Evolutionary conservation across 2,329 filamentous ascomycete genomes (phyloP).

Genomic region (Clarireedia hainanense): DNA sequence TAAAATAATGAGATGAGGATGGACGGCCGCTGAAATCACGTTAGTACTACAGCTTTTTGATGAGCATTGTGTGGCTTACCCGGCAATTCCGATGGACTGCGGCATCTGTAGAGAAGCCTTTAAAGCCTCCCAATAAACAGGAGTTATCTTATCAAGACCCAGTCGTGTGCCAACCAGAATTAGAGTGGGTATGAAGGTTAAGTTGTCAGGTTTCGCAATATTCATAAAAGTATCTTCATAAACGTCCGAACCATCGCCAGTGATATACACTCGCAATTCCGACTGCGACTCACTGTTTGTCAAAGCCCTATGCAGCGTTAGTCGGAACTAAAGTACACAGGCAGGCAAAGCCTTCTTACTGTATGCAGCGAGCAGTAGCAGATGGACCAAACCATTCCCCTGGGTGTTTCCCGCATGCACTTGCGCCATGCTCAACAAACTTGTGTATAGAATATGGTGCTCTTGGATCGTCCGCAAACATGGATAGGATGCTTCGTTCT

Average conservation of each 20-base stretch:
- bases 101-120: slow-evolving; percentile 76
- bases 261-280: slow-evolving; percentile 74
- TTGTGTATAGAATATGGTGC: slow-evolving; percentile 93
- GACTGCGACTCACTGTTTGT: slow-evolving; percentile 55
- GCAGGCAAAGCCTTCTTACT: slow-evolving; percentile 47
- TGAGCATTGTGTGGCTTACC: slow-evolving; percentile 44
- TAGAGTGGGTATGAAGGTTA: slow-evolving; percentile 71
- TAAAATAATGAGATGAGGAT: slow-evolving; percentile 68
- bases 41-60: slow-evolving; percentile 8
- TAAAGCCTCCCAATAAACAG: slow-evolving; percentile 91
- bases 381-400: slow-evolving; percentile 99
- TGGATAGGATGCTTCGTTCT: slow-evolving; percentile 64
- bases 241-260: slow-evolving; percentile 82
- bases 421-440: slow-evolving; percentile 83
- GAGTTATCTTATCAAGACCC: slow-evolving; percentile 89
- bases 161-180: slow-evolving; percentile 83
- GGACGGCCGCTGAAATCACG: slow-evolving; percentile 64
- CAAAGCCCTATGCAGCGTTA: slow-evolving; percentile 53
- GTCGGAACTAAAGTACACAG: background rate
- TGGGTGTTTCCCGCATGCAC: slow-evolving; percentile 84
- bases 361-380: slow-evolving; percentile 86
- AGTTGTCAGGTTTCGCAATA: slow-evolving; percentile 60
- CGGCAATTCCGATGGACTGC: slow-evolving; percentile 93
- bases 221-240: slow-evolving; percentile 84
- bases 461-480: slow-evolving; percentile 80